Evolutionary conservation across 2,329 filamentous ascomycete species (phyloP).

Genomic region (Hypoxylon sp.): DNA sequence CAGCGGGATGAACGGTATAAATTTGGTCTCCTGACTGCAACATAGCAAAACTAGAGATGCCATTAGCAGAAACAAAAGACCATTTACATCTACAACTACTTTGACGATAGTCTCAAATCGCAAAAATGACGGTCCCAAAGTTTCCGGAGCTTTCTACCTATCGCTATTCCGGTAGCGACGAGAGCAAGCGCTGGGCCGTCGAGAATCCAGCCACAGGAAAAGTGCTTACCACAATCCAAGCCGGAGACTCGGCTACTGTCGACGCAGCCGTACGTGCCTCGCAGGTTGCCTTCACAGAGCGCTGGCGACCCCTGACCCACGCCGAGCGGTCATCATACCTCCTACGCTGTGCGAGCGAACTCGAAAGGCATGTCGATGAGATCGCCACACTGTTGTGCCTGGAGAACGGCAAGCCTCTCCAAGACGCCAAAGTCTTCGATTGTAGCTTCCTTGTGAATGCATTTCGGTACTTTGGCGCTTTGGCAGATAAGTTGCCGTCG

Average conservation of each 20-base stretch:
- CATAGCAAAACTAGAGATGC: not conserved
- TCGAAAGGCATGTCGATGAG: constrained; percentile 72
- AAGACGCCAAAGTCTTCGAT: constrained; percentile 73
- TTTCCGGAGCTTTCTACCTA: constrained; percentile 24
- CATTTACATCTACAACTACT: constrained; percentile 2
- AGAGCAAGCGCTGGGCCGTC: constrained; percentile 26
- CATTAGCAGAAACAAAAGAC: constrained; percentile 2
- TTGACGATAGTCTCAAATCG: not conserved
- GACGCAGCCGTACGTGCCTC: constrained; percentile 30
- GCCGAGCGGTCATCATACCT: constrained; percentile 23
- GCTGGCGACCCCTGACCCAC: constrained; percentile 29
- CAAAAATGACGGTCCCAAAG: constrained; percentile 12
- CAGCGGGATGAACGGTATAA: constrained; percentile 4
- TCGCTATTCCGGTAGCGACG: constrained; percentile 23
- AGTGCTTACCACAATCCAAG: constrained; percentile 29
- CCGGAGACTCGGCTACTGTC: constrained; percentile 23
- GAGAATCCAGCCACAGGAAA: constrained; percentile 32
- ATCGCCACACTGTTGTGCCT: constrained; percentile 75
- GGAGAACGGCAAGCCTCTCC: constrained; percentile 87
- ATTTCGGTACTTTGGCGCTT: constrained; percentile 83
- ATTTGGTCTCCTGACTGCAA: not conserved
- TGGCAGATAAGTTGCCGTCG: constrained; percentile 78
- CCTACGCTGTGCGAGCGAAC: constrained; percentile 67
- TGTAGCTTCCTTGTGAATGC: constrained; percentile 59
- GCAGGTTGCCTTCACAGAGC: constrained; percentile 27